These are phyloP conservation scores for Coemansia javaensis DNA, from an alignment of 192 early-diverging fungal genomes.

Conservation along the genomic window DNA sequence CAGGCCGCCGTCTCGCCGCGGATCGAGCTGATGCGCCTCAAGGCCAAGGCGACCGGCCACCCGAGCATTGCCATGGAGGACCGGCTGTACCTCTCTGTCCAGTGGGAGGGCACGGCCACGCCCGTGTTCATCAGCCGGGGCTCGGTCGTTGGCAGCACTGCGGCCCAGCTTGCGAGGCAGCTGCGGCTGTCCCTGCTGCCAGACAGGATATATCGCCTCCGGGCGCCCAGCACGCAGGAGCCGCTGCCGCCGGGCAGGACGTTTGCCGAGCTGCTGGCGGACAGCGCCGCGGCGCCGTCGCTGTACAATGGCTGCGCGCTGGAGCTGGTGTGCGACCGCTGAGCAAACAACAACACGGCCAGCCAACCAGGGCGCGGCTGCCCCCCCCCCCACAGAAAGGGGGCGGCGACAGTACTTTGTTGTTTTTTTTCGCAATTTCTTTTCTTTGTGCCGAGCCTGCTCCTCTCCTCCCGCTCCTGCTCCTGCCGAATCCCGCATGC, in stretches of 20 bases:
- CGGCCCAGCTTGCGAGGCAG: constrained; percentile 23
- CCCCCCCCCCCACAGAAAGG: too few species aligned
- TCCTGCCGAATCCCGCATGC: too few species aligned
- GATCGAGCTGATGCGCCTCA: constrained; percentile 46
- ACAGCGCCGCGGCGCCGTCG: background rate
- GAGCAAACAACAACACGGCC: background rate
- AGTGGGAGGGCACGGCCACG: constrained; percentile 13
- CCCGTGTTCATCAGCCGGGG: constrained; percentile 22
- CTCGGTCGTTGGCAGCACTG: constrained; percentile 25
- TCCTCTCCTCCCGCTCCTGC: too few species aligned
- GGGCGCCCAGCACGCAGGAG: constrained; percentile 1
- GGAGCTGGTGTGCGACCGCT: constrained; percentile 11
- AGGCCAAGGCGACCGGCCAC: constrained; percentile 35
- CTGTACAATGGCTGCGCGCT: constrained; percentile 38
- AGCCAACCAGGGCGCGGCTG: too few species aligned
- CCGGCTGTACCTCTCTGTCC: constrained; percentile 26
- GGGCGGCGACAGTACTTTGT: too few species aligned
- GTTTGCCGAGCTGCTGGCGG: constrained; percentile 8
- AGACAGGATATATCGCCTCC: constrained; percentile 13
- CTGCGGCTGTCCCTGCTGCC: constrained; percentile 22
- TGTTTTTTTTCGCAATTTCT: too few species aligned
- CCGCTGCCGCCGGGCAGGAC: constrained; percentile 17
- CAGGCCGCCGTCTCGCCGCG: constrained; percentile 12
- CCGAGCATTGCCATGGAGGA: constrained; percentile 26
- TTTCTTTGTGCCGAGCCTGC: too few species aligned